Conservation (phyloP, 2,329 filamentous ascomycete genomes). For the Pestalotiopsis sp. region DNA sequence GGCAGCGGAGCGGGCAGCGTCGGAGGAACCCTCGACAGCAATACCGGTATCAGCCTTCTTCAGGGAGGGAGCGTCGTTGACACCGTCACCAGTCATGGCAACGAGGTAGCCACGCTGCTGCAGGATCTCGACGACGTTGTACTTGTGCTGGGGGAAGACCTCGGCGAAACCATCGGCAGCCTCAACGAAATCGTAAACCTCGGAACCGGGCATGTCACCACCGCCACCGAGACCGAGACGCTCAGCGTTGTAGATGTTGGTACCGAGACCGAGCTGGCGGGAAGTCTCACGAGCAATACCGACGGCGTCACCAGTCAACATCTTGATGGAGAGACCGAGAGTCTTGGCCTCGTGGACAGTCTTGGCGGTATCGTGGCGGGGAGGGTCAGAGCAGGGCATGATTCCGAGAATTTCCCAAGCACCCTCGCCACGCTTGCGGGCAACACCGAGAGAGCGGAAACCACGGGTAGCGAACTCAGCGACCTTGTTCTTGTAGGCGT, state of each 20-base stretch:
- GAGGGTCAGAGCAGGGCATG: slow-evolving; percentile 92
- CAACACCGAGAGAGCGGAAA: slow-evolving; percentile 92
- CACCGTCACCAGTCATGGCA: slow-evolving; percentile 95
- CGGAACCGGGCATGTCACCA: slow-evolving; percentile 90
- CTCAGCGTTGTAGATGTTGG: slow-evolving; percentile 93
- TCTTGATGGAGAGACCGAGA: slow-evolving; percentile 89
- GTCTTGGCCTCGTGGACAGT: slow-evolving; percentile 89
- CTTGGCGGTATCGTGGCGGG: slow-evolving; percentile 86
- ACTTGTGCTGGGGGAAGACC: slow-evolving; percentile 95
- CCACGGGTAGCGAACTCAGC: slow-evolving; percentile 90
- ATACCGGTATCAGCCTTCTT: slow-evolving; percentile 98
- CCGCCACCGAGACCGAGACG: slow-evolving; percentile 87
- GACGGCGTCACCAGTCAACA: slow-evolving; percentile 93
- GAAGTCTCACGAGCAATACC: slow-evolving; percentile 92
- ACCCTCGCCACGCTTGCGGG: slow-evolving; percentile 81
- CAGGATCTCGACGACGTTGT: slow-evolving; percentile 89
- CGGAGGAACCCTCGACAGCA: slow-evolving; percentile 88
- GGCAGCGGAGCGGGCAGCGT: slow-evolving; percentile 86
- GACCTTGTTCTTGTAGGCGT: slow-evolving; percentile 90
- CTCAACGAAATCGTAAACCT: slow-evolving; percentile 95
- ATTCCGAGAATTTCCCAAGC: slow-evolving; percentile 92
- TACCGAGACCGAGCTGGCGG: slow-evolving; percentile 86
- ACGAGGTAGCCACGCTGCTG: slow-evolving; percentile 92
- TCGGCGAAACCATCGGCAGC: slow-evolving; percentile 94
- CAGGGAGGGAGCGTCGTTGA: slow-evolving; percentile 89